phyloP scores from a whole-genome alignment of 139 green algal genomes.

The Gonium pectorale region DNA sequence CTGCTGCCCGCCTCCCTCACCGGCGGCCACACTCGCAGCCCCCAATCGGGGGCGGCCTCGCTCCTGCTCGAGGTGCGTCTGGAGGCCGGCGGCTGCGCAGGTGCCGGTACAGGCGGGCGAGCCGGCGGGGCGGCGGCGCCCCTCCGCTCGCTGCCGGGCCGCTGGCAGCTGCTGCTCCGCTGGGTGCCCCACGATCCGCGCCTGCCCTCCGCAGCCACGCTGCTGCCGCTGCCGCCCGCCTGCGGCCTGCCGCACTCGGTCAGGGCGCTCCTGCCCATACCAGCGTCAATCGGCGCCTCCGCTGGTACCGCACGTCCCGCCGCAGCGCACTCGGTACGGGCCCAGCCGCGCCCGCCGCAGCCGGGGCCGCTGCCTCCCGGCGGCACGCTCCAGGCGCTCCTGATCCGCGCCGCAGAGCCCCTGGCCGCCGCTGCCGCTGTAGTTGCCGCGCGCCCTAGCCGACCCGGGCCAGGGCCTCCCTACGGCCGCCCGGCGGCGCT shows the following conservation, averaged over 20 bases:
- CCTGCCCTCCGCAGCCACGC: background rate
- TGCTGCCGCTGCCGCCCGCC: background rate
- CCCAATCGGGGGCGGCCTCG: no score
- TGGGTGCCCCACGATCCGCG: background rate
- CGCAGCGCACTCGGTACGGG: background rate
- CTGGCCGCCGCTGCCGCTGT: no score
- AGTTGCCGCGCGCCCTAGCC: no score
- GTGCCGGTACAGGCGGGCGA: background rate
- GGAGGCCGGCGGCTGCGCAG: background rate
- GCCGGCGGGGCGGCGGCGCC: background rate
- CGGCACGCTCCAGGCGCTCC: background rate
- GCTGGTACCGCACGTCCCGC: background rate
- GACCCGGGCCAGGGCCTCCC: no score
- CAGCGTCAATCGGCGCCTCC: background rate
- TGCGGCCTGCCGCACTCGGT: background rate
- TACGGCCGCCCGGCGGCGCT: no score
- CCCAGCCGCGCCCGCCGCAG: background rate
- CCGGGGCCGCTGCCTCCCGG: background rate
- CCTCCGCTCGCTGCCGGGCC: background rate
- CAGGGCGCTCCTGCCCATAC: background rate
- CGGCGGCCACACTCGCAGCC: background rate
- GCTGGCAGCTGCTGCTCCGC: conserved; percentile 27
- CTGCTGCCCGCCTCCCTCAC: background rate
- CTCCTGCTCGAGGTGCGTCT: no score
- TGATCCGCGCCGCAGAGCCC: background rate